A percentile compares a stretch with the other conserved stretches of the same genome.
Evolutionary conservation across 768 basidiomycete species (phyloP).

Genomic region (Lactarius vividus): DNA sequence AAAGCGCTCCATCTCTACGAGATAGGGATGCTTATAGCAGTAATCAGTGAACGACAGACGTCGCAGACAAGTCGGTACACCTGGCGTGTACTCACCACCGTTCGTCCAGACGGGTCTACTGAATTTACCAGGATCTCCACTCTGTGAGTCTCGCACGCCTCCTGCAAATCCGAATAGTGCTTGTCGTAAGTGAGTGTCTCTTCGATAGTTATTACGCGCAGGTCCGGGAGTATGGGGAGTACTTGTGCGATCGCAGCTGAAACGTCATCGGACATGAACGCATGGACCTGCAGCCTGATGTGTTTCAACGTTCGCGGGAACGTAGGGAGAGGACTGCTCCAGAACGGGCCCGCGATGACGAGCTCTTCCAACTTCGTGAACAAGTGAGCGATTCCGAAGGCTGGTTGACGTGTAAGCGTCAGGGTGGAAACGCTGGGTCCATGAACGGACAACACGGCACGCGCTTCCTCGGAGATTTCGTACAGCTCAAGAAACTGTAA

Average conservation of each 20-base stretch:
- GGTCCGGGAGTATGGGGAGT: conserved; percentile 1
- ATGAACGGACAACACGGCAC: background rate
- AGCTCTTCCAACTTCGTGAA: conserved; percentile 17
- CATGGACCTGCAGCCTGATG: conserved; percentile 22
- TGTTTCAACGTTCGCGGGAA: conserved; percentile 15
- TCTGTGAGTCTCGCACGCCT: conserved; percentile 5
- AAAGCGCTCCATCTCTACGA: conserved; percentile 20
- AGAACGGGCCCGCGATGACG: conserved; percentile 19
- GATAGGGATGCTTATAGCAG: conserved; percentile 11
- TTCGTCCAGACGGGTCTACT: background rate
- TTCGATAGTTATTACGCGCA: conserved; percentile 13
- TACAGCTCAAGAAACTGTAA: conserved; percentile 19
- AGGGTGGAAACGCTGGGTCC: conserved; percentile 9
- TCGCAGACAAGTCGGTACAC: background rate
- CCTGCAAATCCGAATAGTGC: conserved; percentile 9
- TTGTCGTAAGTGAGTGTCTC: conserved; percentile 11
- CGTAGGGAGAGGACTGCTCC: conserved; percentile 16
- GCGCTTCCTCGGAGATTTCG: conserved; percentile 8
- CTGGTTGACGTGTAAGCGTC: conserved; percentile 19
- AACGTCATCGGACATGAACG: conserved; percentile 14
- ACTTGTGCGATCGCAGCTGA: conserved; percentile 5
- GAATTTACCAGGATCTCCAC: conserved; percentile 13
- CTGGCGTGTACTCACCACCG: conserved; percentile 2
- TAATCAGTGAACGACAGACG: background rate
- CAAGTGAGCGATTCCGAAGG: conserved; percentile 12